These are phyloP conservation scores for Candida boleticola DNA, from an alignment of 805 yeast genomes.

Conservation along the genomic window DNA sequence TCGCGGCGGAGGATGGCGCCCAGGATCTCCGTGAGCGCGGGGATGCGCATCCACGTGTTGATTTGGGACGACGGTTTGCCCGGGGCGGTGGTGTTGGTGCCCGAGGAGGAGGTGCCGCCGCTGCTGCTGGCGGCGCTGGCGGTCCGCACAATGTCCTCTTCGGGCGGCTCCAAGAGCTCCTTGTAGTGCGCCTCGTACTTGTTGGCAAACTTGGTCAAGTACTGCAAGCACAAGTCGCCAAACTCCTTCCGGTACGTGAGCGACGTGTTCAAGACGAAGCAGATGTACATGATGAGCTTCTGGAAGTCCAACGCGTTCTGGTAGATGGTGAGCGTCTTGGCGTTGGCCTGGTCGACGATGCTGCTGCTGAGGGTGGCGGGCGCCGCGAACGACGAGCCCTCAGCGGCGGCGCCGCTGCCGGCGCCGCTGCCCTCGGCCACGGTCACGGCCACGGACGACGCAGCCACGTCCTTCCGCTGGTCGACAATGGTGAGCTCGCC, in stretches of 20 bases:
- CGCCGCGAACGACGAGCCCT: background rate
- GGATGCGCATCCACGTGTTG: conserved; percentile 33
- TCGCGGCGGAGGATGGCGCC: conserved; percentile 9
- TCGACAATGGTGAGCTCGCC: conserved; percentile 4
- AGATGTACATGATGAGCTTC: conserved; percentile 44
- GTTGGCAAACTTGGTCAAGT: conserved; percentile 33
- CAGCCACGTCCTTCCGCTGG: background rate
- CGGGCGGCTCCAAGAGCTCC: conserved; percentile 25
- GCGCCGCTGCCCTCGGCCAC: background rate
- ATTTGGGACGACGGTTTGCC: conserved; percentile 10
- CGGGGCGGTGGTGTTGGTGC: background rate
- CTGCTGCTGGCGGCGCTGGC: background rate
- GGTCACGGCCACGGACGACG: background rate
- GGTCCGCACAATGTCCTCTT: background rate
- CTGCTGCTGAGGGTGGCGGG: no score
- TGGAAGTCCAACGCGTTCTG: conserved; percentile 48
- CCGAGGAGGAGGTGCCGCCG: background rate
- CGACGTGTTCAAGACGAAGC: conserved; percentile 59
- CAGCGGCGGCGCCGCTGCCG: background rate
- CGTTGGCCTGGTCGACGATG: background rate
- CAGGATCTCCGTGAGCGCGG: conserved; percentile 26
- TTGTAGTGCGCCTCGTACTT: conserved; percentile 33
- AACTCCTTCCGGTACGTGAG: conserved; percentile 55
- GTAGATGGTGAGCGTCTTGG: conserved; percentile 17
- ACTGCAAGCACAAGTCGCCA: conserved; percentile 41